These are phyloP conservation scores for Blastobotrys muscicola DNA, from an alignment of 805 yeast genomes.

Conservation along the genomic window DNA sequence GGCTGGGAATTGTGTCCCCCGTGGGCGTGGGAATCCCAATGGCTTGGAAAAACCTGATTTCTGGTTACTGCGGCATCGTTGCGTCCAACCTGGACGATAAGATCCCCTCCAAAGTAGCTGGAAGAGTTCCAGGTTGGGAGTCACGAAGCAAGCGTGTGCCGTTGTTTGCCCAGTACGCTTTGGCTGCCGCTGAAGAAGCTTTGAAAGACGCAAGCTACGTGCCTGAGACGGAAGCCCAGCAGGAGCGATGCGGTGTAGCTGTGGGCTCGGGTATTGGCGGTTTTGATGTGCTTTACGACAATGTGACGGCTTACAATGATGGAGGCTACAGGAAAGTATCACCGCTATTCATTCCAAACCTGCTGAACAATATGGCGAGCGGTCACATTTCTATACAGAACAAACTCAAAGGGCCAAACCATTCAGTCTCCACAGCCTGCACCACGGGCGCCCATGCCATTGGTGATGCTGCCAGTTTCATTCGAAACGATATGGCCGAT, in stretches of 20 bases:
- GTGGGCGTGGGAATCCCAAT: conserved; percentile 50
- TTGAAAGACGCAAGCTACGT: conserved; percentile 53
- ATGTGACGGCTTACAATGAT: conserved; percentile 40
- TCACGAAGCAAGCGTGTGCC: conserved; percentile 56
- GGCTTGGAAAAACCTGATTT: conserved; percentile 29
- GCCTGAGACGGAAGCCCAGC: conserved; percentile 28
- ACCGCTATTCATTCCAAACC: conserved; percentile 78
- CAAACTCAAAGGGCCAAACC: conserved; percentile 76
- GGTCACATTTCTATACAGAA: conserved; percentile 78
- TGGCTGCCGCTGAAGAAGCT: conserved; percentile 73
- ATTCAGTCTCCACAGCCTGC: conserved; percentile 88
- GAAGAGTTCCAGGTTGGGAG: conserved; percentile 52
- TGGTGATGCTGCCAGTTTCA: conserved; percentile 84
- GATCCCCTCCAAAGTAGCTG: conserved; percentile 68
- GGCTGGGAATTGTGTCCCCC: conserved; percentile 80
- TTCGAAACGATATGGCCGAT: conserved; percentile 69
- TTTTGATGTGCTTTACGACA: conserved; percentile 59
- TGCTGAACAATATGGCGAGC: conserved; percentile 87
- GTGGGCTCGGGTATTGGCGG: conserved; percentile 93
- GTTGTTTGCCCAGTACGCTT: conserved; percentile 64
- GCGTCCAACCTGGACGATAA: conserved; percentile 35
- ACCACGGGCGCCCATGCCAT: conserved; percentile 92
- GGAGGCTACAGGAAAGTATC: conserved; percentile 62
- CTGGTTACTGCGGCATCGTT: conserved; percentile 30
- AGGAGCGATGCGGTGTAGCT: conserved; percentile 46